Evolutionary conservation across 2,329 filamentous ascomycete species (phyloP).

Genomic region (Gnomoniopsis sp.): DNA sequence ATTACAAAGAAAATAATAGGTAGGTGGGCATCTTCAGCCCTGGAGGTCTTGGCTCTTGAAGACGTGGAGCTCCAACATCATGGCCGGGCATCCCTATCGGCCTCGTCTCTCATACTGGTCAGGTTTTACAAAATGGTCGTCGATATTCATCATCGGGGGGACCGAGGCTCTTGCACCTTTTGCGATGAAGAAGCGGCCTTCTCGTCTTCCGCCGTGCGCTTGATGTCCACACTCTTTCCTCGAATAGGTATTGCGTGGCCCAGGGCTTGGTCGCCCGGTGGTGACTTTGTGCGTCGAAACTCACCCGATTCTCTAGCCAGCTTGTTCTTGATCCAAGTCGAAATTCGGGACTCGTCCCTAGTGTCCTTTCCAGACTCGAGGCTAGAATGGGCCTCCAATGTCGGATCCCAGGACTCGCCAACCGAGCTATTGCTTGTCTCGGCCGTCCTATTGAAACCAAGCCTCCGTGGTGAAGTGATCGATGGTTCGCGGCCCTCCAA

Average conservation of each 20-base stretch:
- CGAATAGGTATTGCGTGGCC: constrained; percentile 33
- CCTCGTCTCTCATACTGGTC: neutral
- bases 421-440: constrained; percentile 67
- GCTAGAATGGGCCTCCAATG: constrained; percentile 36
- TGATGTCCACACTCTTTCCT: constrained; percentile 48
- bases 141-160: constrained; percentile 7
- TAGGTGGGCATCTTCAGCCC: neutral
- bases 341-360: constrained; percentile 46
- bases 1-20: constrained; percentile 10
- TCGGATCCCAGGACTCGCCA: constrained; percentile 48
- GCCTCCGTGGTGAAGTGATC: constrained; percentile 40
- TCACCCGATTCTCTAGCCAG: constrained; percentile 57
- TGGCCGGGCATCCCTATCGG: constrained; percentile 12
- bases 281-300: constrained; percentile 54
- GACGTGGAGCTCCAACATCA: constrained; percentile 11
- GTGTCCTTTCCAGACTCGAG: constrained; percentile 37
- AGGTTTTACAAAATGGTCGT: neutral
- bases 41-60: constrained; percentile 1
- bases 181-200: constrained; percentile 13
- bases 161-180: constrained; percentile 4
- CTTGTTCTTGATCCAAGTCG: constrained; percentile 59
- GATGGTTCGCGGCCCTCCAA: constrained; percentile 27
- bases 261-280: constrained; percentile 38
- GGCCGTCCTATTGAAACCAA: constrained; percentile 59
- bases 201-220: constrained; percentile 32